These are phyloP conservation scores for Phlyctochytrium bullatum DNA, from an alignment of 192 early-diverging fungal species.

Conservation along the genomic window DNA sequence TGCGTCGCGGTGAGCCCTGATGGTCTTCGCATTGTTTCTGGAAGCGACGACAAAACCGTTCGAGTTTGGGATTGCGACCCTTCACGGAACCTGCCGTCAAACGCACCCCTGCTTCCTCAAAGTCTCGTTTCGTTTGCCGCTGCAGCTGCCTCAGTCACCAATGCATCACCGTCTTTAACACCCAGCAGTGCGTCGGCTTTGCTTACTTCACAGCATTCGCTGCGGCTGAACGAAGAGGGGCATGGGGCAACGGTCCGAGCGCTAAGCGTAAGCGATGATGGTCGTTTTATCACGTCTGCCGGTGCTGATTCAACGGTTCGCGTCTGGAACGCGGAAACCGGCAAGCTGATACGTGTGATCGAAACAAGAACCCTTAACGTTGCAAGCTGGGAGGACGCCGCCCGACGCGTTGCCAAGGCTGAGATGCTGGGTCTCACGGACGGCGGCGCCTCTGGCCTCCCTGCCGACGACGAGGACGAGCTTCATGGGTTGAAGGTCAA, in stretches of 20 bases:
- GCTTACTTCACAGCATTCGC: not conserved
- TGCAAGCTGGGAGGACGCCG: conserved; percentile 4
- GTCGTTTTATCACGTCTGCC: conserved; percentile 11
- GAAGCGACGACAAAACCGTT: conserved; percentile 22
- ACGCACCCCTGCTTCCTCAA: not conserved
- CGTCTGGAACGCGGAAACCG: conserved; percentile 20
- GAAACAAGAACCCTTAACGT: conserved; percentile 5
- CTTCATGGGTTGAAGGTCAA: not conserved
- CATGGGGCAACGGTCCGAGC: conserved; percentile 6
- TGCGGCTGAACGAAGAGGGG: not conserved
- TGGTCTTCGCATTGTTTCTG: conserved; percentile 8
- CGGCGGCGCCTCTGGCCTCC: not conserved
- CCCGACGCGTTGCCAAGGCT: not conserved
- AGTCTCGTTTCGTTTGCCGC: not conserved
- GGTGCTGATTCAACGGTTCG: conserved; percentile 18
- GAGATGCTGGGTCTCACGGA: conserved; percentile 1
- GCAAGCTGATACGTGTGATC: conserved; percentile 12
- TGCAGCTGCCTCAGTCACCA: not conserved
- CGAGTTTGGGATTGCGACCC: conserved; percentile 21
- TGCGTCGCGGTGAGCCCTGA: conserved; percentile 11
- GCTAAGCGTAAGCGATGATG: conserved; percentile 9
- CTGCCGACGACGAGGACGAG: not conserved
- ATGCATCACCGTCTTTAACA: not conserved
- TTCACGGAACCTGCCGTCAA: not conserved
- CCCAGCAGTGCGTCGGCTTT: not conserved